Evolutionary conservation across 257 asterid species (phyloP), one percentile per base, ranked within the genome.

Genomic region (Solanum chaucha): DNA sequence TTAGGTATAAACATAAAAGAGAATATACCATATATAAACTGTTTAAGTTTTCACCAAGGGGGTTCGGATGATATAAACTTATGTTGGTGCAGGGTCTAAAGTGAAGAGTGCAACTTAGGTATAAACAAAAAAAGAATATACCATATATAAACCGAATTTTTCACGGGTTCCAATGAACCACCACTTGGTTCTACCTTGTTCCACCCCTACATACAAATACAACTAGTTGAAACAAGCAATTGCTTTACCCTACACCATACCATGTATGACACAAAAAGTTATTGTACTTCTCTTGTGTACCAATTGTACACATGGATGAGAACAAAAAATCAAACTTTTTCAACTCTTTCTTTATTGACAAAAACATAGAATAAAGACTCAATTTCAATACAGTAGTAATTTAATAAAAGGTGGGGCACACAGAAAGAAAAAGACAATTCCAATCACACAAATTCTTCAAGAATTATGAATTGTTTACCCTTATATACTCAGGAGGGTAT

Each of bases 401-500:
- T 81, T 81, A 28, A 81, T 28, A 48, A 80, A 48, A 48, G 68
- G 85, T 81, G 85, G 68, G 85, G 85, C 85, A 46, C 68, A 48
- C 44, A 48, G 68, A 28, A 48, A 28, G 20, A 80, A 67, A 80
- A 28, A 15, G 44, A 28, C 41, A 80, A 46, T 26, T 41, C 65
- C 84, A 44, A 41, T 15, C 65, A 78, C 40, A 26, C 28, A 55
- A 55, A 75, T 36, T 22, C 30, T 36, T 38, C 30, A 13, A 58
- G 30, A 15, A 12, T 44, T 44, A 44, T 44, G n/a, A 44, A 83
- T 19, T 32, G 48, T 68, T 64, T 87, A 96, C 98, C 98, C 88
- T 90, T 68, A 88, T 93, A 89, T 93, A 92, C 85, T 96, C 96
- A n/a, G 83, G 83, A 30, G 94, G 87, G 89, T 88, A 94, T 58